A percentile compares a stretch with the other conserved stretches of the same genome.
Conservation (phyloP, 257 asterid genomes). For the Schizonepeta tenuifolia region DNA sequence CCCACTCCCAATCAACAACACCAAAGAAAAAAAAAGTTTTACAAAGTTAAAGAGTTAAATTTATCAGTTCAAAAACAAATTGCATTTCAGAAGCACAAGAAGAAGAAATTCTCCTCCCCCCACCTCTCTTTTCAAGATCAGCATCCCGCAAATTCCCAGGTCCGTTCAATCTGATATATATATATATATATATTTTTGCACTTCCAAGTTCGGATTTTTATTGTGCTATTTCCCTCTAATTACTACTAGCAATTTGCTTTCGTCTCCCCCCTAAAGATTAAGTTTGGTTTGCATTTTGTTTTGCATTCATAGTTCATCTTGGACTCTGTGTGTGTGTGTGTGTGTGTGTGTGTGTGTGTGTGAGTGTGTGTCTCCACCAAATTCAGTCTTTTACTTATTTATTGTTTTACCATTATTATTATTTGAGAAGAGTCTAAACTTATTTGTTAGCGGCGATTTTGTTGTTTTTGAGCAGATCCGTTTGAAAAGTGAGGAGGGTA, state of each 20-base stretch:
- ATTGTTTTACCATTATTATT: background rate
- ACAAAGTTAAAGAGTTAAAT: background rate
- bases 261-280: background rate
- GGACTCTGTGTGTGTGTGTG: background rate
- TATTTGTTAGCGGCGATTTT: slow-evolving; percentile 11
- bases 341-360: background rate
- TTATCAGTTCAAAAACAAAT: slow-evolving; percentile 3
- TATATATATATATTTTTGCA: background rate
- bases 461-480: slow-evolving; percentile 32
- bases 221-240: background rate
- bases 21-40: background rate
- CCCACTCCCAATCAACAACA: background rate
- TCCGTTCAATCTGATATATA: slow-evolving; percentile 1
- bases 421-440: background rate
- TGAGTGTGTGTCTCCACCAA: background rate
- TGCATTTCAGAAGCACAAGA: slow-evolving; percentile 8
- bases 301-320: background rate
- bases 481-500: slow-evolving; percentile 13
- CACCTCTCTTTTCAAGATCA: background rate
- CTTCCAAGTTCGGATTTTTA: slow-evolving; percentile 25
- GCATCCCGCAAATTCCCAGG: slow-evolving; percentile 19
- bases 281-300: background rate
- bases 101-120: background rate
- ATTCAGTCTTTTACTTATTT: background rate
- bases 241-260: background rate